Evolutionary conservation across 2,329 filamentous ascomycete genomes (phyloP).

Genomic region (Calonectria ilicicola): DNA sequence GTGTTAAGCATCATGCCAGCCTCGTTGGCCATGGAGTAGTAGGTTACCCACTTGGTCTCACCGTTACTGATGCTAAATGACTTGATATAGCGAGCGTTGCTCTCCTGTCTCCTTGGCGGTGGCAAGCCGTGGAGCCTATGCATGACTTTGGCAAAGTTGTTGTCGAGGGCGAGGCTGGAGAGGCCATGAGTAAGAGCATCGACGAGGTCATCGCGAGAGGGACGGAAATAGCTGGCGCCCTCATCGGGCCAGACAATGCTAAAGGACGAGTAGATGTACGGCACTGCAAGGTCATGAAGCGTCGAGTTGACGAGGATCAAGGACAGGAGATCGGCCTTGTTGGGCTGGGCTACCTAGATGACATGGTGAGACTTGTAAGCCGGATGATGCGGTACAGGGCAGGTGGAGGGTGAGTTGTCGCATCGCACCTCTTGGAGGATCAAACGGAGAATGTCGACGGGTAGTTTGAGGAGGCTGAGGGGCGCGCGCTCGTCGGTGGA

Average conservation of each 20-base stretch:
- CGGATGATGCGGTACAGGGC: slow-evolving; percentile 4
- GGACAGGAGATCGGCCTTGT: slow-evolving; percentile 19
- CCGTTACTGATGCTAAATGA: slow-evolving; percentile 27
- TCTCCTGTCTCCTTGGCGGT: slow-evolving; percentile 1
- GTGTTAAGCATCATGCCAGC: slow-evolving; percentile 32
- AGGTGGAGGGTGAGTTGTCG: background rate
- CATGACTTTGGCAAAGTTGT: slow-evolving; percentile 22
- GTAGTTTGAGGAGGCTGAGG: slow-evolving; percentile 25
- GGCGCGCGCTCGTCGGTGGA: slow-evolving; percentile 2
- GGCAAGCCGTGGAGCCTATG: slow-evolving; percentile 23
- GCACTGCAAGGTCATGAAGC: slow-evolving; percentile 22
- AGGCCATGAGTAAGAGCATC: slow-evolving; percentile 30
- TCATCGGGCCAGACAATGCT: slow-evolving; percentile 26
- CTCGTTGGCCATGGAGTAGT: slow-evolving; percentile 21
- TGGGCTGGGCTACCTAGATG: slow-evolving; percentile 18
- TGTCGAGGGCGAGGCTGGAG: slow-evolving; percentile 22
- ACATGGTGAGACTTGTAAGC: slow-evolving; percentile 2
- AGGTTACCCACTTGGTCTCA: slow-evolving; percentile 19
- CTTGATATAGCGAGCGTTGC: slow-evolving; percentile 25
- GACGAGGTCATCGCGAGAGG: background rate
- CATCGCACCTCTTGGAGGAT: slow-evolving; percentile 27
- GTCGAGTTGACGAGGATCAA: slow-evolving; percentile 25
- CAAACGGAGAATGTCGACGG: slow-evolving; percentile 27
- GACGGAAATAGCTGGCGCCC: slow-evolving; percentile 3
- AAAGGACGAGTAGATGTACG: slow-evolving; percentile 23